A percentile compares a stretch with the other conserved stretches of the same genome.
Conservation (phyloP, 495 filamentous ascomycete species). For the Tuber borchii region DNA sequence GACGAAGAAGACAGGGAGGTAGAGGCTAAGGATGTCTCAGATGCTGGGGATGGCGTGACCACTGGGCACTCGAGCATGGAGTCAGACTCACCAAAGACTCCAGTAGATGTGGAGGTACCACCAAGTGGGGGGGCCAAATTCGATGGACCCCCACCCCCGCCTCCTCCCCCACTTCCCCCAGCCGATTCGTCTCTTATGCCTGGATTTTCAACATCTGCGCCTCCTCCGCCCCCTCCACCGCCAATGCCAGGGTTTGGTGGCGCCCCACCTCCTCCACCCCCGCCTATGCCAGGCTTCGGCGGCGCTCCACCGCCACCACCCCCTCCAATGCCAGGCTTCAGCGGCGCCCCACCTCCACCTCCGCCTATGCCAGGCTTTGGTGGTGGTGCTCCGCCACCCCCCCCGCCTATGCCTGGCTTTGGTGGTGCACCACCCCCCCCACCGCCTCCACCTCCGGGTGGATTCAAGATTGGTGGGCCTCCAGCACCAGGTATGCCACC, state of each 20-base stretch:
- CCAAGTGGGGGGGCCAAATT: slow-evolving; percentile 46
- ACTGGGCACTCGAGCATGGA: slow-evolving; percentile 73
- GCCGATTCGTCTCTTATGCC: slow-evolving; percentile 9
- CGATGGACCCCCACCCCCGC: slow-evolving; percentile 48
- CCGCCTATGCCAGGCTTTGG: slow-evolving; percentile 25
- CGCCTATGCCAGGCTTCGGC: slow-evolving; percentile 16
- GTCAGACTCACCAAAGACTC: slow-evolving; percentile 63
- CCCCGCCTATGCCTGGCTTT: slow-evolving; percentile 45
- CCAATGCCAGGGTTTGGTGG: slow-evolving; percentile 25
- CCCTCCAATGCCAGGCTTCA: slow-evolving; percentile 37
- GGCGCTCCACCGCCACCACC: slow-evolving; percentile 39
- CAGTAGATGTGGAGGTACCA: slow-evolving; percentile 54
- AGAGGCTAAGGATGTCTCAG: slow-evolving; percentile 31
- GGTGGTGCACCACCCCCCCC: slow-evolving; percentile 32
- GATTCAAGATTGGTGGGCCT: slow-evolving; percentile 43
- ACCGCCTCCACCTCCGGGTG: slow-evolving; percentile 40
- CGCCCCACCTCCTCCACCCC: slow-evolving; percentile 27
- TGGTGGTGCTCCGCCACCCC: slow-evolving; percentile 31
- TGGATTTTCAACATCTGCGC: slow-evolving; percentile 17
- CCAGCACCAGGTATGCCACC: slow-evolving; percentile 32
- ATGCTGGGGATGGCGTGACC: slow-evolving; percentile 56
- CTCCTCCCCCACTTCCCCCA: slow-evolving; percentile 29
- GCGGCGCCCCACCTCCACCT: slow-evolving; percentile 18
- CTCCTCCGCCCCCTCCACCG: slow-evolving; percentile 29
- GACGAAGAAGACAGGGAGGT: slow-evolving; percentile 61